Evolutionary conservation across 305 asterid genomes (phyloP), one percentile per base, ranked within the genome.

Genomic region (Fraxinus ornus): DNA sequence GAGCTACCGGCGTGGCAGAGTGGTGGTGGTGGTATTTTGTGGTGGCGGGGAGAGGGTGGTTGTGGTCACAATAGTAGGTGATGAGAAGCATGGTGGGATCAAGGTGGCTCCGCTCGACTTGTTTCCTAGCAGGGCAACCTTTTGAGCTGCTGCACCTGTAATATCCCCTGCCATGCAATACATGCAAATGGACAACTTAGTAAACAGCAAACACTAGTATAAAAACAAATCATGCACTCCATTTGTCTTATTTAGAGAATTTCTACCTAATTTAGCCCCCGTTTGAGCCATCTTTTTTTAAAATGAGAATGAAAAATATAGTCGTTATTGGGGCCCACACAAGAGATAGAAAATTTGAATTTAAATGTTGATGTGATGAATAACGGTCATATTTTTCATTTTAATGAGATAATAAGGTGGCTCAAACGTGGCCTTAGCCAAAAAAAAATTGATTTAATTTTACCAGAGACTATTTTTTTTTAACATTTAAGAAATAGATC

Each of bases 111-210:
- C 89, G 88, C 80, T 89, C 92, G 0, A 89, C 92, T 86, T 89
- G 92, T 82, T 88, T 89, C 77, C 90, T 88, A 7, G 92, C 87
- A 12, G 91, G 89, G 73, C 92, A 89, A 1, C 91, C 90, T 84
- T 88, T 89, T 47, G 92, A 89, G 70, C 91, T 86, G 73, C 92
- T 89, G 66, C 92, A 89, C 78, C 91, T 81, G 80, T 89, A 89
- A 82, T 89, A 89, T 80, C 89, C 91, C 88, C 92, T 89, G 86
- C 39, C 39, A 84, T 82, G 86, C 75, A 81, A 86, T 70, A 81
- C 74, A 66, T 12, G 35, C n/a, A 66, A 66, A 41, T 8, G n/a
- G 6, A 26, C 36, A 28, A 9, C 21, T 26, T 66, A 9, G 35
- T 47, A 13, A 47, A 47, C 57, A 47, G 57, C 32, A 66, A 13